A percentile compares a stretch with the other conserved stretches of the same genome.
Evolutionary conservation across 148 eudicot species (phyloP).

Genomic region (Rhododendron henanense): DNA sequence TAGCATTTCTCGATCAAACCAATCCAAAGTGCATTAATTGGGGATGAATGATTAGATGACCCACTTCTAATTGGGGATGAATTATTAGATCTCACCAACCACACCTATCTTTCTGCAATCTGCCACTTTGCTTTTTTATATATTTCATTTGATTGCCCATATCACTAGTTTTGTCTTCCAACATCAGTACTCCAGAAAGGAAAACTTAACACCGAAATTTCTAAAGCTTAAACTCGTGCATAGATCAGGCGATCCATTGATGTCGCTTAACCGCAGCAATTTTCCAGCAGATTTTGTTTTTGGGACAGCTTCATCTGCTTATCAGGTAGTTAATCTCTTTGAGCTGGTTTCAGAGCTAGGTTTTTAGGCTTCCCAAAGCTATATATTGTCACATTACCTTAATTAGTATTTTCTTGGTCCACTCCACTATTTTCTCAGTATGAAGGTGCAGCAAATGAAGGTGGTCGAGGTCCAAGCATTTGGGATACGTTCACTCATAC

Average conservation of each 20-base stretch:
- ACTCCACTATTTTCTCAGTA: not conserved
- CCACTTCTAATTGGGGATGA: no score
- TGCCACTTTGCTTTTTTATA: no score
- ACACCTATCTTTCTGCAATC: no score
- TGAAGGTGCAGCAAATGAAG: constrained; percentile 21
- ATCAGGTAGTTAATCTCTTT: not conserved
- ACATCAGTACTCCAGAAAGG: not conserved
- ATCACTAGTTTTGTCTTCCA: no score
- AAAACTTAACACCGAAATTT: not conserved
- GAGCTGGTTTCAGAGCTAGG: not conserved
- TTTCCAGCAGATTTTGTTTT: not conserved
- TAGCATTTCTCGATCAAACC: no score
- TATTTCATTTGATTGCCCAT: no score
- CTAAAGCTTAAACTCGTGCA: not conserved
- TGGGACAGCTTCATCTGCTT: constrained; percentile 7
- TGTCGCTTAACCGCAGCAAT: not conserved
- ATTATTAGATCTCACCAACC: no score
- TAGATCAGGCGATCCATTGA: not conserved
- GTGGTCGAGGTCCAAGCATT: constrained; percentile 19
- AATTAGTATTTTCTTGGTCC: not conserved
- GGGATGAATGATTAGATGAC: no score
- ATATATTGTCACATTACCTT: no score
- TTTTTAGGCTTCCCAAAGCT: not conserved
- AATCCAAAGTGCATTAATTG: no score
- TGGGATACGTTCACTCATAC: constrained; percentile 17